A percentile compares a stretch with the other conserved stretches of the same genome.
These are phyloP conservation scores for Pisolithus thermaeus DNA, from an alignment of 1,284 basidiomycete genomes.

Conservation along the genomic window DNA sequence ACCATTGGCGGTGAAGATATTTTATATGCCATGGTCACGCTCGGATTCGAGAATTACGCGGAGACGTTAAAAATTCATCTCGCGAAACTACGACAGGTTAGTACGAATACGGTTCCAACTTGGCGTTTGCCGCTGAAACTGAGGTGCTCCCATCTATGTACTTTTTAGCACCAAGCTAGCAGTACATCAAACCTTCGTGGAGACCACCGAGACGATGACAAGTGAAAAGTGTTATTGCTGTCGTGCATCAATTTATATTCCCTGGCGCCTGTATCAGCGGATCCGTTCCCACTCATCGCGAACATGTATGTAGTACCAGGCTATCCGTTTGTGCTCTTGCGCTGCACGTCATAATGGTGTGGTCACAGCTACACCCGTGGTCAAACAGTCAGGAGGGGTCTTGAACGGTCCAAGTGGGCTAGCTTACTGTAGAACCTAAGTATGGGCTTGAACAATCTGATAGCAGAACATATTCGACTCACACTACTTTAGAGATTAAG, in stretches of 20 bases:
- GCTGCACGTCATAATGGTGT: not conserved
- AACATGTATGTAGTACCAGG: constrained; percentile 1
- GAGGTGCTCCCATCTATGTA: not conserved
- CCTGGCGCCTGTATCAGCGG: not conserved
- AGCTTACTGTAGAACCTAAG: too few relatives aligned
- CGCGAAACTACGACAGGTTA: constrained; percentile 77
- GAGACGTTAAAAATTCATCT: constrained; percentile 87
- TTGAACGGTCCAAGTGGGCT: too few relatives aligned
- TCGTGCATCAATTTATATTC: not conserved
- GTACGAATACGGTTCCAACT: constrained; percentile 30
- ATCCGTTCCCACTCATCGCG: not conserved
- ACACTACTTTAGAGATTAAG: too few relatives aligned
- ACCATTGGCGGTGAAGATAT: constrained; percentile 92
- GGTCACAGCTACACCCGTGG: too few relatives aligned
- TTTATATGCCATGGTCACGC: constrained; percentile 77
- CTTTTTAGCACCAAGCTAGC: constrained; percentile 24
- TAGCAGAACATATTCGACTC: too few relatives aligned
- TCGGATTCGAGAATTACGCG: constrained; percentile 95
- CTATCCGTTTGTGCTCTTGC: not conserved
- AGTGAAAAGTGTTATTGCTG: not conserved
- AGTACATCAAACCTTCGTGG: constrained; percentile 22
- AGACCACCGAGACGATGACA: constrained; percentile 19
- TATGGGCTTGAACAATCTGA: too few relatives aligned
- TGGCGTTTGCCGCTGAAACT: not conserved
- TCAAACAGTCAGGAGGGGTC: too few relatives aligned